Percentiles rank a stretch among this genome's conserved stretches.
phyloP scores from a whole-genome alignment of 129 eudicot species.

The Saposhnikovia divaricata region DNA sequence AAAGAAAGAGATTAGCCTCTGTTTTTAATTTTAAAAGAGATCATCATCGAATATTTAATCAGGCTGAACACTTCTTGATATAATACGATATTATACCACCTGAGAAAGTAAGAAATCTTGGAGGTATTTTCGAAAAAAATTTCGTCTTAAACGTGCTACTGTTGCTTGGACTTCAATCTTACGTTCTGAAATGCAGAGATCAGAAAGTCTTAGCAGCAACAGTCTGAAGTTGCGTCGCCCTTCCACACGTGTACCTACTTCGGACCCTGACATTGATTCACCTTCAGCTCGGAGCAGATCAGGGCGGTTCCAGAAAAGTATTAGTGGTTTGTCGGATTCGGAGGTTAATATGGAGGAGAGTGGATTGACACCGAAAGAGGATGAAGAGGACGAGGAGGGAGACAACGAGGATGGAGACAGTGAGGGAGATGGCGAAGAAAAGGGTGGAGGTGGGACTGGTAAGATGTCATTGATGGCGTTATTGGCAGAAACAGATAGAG shows the following conservation, averaged over 20 bases:
- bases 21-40: constrained; percentile 24
- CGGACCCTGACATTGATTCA: constrained; percentile 1
- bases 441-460: constrained; percentile 18
- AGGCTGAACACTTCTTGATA: constrained; percentile 49
- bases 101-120: constrained; percentile 40
- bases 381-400: background rate
- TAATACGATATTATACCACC: constrained; percentile 43
- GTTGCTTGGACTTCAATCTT: constrained; percentile 34
- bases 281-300: background rate
- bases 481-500: constrained; percentile 54
- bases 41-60: constrained; percentile 17
- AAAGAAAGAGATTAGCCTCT: constrained; percentile 34
- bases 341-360: background rate
- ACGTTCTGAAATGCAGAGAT: constrained; percentile 21
- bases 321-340: background rate
- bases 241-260: constrained; percentile 10
- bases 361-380: background rate
- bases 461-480: constrained; percentile 83
- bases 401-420: constrained; percentile 8
- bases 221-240: constrained; percentile 5
- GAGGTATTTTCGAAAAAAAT: constrained; percentile 41
- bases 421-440: constrained; percentile 7
- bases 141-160: constrained; percentile 37
- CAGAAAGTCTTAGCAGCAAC: background rate
- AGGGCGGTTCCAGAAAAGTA: background rate